Conservation (phyloP, 768 basidiomycete species). For the Tubosaeta sp. region DNA sequence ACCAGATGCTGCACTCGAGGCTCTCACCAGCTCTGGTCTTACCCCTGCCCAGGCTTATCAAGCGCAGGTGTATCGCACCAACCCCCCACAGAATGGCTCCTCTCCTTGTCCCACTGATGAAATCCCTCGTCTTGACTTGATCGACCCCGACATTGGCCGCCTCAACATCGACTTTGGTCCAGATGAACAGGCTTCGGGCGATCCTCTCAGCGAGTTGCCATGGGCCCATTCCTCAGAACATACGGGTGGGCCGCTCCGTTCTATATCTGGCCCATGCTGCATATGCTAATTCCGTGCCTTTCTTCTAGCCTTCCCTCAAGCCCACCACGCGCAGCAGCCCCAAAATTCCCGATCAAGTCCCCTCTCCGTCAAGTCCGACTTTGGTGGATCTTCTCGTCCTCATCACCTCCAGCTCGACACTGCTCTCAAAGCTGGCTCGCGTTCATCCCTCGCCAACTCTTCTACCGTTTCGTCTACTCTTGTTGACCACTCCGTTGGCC, state of each 20-base stretch:
- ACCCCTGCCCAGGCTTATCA: constrained; percentile 82
- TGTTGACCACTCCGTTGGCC: constrained; percentile 30
- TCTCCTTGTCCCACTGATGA: constrained; percentile 22
- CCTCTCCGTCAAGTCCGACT: constrained; percentile 37
- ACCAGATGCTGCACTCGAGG: constrained; percentile 44
- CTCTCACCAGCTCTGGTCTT: constrained; percentile 46
- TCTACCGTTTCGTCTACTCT: constrained; percentile 43
- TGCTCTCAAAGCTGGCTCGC: constrained; percentile 36
- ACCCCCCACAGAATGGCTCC: constrained; percentile 33
- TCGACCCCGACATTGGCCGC: constrained; percentile 55
- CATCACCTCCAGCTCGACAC: constrained; percentile 63
- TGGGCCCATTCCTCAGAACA: constrained; percentile 44
- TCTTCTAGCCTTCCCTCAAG: constrained; percentile 25
- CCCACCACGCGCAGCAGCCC: constrained; percentile 20
- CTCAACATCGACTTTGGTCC: constrained; percentile 54
- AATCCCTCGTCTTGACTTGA: constrained; percentile 38
- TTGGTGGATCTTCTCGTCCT: constrained; percentile 35
- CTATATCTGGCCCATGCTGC: constrained; percentile 27
- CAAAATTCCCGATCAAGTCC: constrained; percentile 33
- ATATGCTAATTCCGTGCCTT: constrained; percentile 23
- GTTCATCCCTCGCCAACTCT: constrained; percentile 40
- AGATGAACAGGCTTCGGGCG: constrained; percentile 32
- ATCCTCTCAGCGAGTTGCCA: constrained; percentile 53
- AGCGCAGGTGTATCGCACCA: constrained; percentile 60
- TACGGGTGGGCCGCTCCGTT: constrained; percentile 37